Evolutionary conservation across 2,329 filamentous ascomycete genomes (phyloP), one percentile per base, ranked within the genome.

Genomic region (Botrytis squamosa): DNA sequence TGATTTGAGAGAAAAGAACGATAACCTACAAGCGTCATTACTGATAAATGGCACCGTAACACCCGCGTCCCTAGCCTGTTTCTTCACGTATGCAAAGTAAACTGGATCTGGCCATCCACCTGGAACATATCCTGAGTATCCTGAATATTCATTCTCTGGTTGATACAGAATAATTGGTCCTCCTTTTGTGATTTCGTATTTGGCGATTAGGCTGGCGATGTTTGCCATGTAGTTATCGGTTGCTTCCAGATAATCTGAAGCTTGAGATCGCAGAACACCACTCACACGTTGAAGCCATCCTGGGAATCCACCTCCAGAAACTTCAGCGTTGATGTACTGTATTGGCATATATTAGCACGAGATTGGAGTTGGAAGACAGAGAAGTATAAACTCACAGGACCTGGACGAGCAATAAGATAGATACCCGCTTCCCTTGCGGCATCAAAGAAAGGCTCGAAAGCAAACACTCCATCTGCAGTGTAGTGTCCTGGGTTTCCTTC

Each of bases 111-210:
- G 91, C 76, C 91, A 93, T 3, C 83, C 82, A 0, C 82, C 81
- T 4, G 82, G 80, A n/a, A 87, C 83, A 3, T 83, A 83, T 6
- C 82, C 83, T 25, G 83, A 82, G 1, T 85, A 85, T 29, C 84
- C 82, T 1, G 87, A 90, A 79, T 95, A 95, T 81, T 96, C 93
- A 75, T 96, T 97, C 81, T 97, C 93, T 0, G 92, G 91, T 80
- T 97, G 93, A 60, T 92, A 87, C 1, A 95, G 83, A 74, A 97
- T 93, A 12, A 97, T 86, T 0, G 93, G 93, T 0, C 93, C 93
- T 0, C 92, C 93, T 70, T 95, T 93, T 1, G 92, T 95, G 78
- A 97, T 95, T 78, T 96, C 93, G 0, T 88, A 90, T 72, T 90
- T 88, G 6, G 93, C 91, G 76, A 97, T 91, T 14, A 90, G 89